Percentiles rank a stretch among this genome's conserved stretches.
These are phyloP conservation scores for Pythium guiyangense DNA, from an alignment of 352 stramenopile genomes.

Conservation along the genomic window DNA sequence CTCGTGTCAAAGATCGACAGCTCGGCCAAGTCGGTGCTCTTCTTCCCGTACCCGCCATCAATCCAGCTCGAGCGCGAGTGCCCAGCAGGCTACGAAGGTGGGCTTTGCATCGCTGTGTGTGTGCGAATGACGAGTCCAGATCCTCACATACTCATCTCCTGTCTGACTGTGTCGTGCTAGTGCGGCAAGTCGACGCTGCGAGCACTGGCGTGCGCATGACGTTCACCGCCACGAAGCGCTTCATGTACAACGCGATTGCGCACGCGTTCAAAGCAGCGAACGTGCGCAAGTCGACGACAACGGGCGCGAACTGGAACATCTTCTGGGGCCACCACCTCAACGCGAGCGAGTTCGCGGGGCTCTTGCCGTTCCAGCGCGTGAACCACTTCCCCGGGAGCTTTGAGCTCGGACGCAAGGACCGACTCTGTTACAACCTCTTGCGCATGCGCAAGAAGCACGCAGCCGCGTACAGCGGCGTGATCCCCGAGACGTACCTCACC, in stretches of 20 bases:
- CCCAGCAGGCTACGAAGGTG: constrained; percentile 60
- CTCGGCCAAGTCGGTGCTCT: constrained; percentile 29
- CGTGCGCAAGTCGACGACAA: constrained; percentile 15
- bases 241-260: constrained; percentile 74
- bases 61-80: constrained; percentile 38
- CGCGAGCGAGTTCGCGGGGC: constrained; percentile 25
- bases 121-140: not conserved
- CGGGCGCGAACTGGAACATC: constrained; percentile 44
- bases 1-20: constrained; percentile 51
- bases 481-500: constrained; percentile 73
- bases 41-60: constrained; percentile 54
- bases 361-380: constrained; percentile 52
- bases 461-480: constrained; percentile 37
- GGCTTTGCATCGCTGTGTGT: not conserved
- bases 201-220: constrained; percentile 28
- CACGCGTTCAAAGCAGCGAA: constrained; percentile 41
- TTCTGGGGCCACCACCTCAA: constrained; percentile 76
- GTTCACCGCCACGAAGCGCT: constrained; percentile 63
- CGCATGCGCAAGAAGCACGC: constrained; percentile 63
- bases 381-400: constrained; percentile 81
- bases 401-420: constrained; percentile 73
- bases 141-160: not conserved
- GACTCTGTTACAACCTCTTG: constrained; percentile 51
- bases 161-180: constrained; percentile 9
- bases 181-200: constrained; percentile 21